phyloP scores from a whole-genome alignment of 148 eudicot species.

The Chenopodium quinoa region DNA sequence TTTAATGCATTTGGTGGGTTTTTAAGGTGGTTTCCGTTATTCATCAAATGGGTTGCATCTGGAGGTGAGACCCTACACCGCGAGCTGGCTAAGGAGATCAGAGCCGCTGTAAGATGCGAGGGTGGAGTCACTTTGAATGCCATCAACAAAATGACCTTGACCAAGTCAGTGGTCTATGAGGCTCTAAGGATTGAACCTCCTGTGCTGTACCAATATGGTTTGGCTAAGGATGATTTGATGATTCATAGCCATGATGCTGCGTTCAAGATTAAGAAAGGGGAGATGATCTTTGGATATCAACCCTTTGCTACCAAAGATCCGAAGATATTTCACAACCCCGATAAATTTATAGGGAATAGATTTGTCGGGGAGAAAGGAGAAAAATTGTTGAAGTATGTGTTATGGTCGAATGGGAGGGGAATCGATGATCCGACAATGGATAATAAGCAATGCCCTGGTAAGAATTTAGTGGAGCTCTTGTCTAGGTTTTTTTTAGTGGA shows the following conservation, averaged over 20 bases:
- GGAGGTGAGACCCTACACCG: conserved; percentile 50
- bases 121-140: conserved; percentile 45
- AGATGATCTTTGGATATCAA: conserved; percentile 55
- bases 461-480: conserved; percentile 51
- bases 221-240: conserved; percentile 46
- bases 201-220: conserved; percentile 49
- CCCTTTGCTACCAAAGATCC: conserved; percentile 55
- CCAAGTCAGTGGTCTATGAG: conserved; percentile 55
- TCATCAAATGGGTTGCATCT: conserved; percentile 52
- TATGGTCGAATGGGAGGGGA: conserved; percentile 64
- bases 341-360: conserved; percentile 48
- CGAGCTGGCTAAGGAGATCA: conserved; percentile 45
- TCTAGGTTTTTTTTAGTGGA: conserved; percentile 52
- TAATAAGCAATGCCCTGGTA: conserved; percentile 66
- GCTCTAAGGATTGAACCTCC: conserved; percentile 59
- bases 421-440: conserved; percentile 41
- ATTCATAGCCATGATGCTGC: conserved; percentile 47
- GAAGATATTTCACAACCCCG: conserved; percentile 36
- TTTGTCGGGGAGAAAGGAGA: conserved; percentile 54
- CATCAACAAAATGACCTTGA: conserved; percentile 46
- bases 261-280: conserved; percentile 54
- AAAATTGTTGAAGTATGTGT: conserved; percentile 42
- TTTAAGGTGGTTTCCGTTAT: conserved; percentile 35
- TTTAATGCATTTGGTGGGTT: conserved; percentile 66
- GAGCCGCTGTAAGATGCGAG: conserved; percentile 36